Evolutionary conservation across 2,329 filamentous ascomycete genomes (phyloP).

Genomic region (Fusarium pseudograminearum): DNA sequence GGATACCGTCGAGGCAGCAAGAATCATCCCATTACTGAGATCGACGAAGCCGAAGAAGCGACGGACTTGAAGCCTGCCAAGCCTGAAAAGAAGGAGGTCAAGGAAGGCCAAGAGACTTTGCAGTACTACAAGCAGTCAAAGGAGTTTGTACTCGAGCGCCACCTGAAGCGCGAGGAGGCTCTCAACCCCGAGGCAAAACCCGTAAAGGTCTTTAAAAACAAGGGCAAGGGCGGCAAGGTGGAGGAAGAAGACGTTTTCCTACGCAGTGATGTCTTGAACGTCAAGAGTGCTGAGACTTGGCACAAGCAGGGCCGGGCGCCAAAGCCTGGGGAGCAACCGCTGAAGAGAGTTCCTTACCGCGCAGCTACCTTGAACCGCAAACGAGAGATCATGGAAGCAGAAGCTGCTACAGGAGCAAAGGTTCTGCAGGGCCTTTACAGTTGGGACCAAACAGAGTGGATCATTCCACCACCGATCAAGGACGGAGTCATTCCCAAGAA

Average conservation of each 20-base stretch:
- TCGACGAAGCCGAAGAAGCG: slow-evolving; percentile 83
- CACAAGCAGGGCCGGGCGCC: slow-evolving; percentile 93
- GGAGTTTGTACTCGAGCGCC: slow-evolving; percentile 86
- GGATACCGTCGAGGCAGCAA: slow-evolving; percentile 70
- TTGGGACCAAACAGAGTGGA: slow-evolving; percentile 90
- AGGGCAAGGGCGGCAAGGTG: slow-evolving; percentile 77
- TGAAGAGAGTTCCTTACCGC: slow-evolving; percentile 90
- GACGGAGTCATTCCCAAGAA: slow-evolving; percentile 94
- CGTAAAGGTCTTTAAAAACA: slow-evolving; percentile 79
- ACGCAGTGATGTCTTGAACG: slow-evolving; percentile 82
- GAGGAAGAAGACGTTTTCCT: slow-evolving; percentile 85
- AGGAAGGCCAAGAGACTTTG: slow-evolving; percentile 82
- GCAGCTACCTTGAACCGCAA: slow-evolving; percentile 90
- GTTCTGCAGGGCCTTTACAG: slow-evolving; percentile 88
- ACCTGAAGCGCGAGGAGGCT: slow-evolving; percentile 92
- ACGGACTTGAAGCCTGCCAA: slow-evolving; percentile 80
- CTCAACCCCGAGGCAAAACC: slow-evolving; percentile 75
- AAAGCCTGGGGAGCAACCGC: slow-evolving; percentile 74
- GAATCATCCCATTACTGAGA: slow-evolving; percentile 69
- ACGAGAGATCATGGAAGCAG: slow-evolving; percentile 87
- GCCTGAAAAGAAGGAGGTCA: slow-evolving; percentile 77
- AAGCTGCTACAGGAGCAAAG: slow-evolving; percentile 83
- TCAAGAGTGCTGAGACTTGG: slow-evolving; percentile 96
- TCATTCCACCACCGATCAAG: slow-evolving; percentile 87
- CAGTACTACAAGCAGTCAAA: slow-evolving; percentile 89